These are phyloP conservation scores for Nicotiana attenuata DNA, from an alignment of 257 asterid species.

Conservation along the genomic window DNA sequence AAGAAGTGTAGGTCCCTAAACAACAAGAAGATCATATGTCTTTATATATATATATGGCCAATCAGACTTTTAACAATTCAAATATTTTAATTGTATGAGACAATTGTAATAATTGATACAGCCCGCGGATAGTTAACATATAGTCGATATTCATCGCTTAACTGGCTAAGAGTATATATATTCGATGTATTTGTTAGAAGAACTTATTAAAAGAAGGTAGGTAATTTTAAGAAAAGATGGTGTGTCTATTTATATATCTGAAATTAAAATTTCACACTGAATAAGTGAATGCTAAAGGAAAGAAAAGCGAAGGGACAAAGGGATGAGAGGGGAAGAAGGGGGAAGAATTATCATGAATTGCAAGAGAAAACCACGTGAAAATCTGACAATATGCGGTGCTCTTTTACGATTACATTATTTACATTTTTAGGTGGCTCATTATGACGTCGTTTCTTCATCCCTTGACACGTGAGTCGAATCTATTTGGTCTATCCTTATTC, in stretches of 20 bases:
- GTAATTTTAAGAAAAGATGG: no score
- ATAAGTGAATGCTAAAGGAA: not conserved
- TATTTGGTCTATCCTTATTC: slow-evolving; percentile 13
- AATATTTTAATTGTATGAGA: no score
- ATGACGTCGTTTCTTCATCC: slow-evolving; percentile 17
- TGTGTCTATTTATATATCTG: no score
- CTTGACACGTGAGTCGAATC: slow-evolving; percentile 36
- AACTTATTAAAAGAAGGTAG: no score
- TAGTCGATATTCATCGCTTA: no score
- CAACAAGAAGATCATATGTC: no score
- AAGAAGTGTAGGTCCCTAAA: not conserved
- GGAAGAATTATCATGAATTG: not conserved
- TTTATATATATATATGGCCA: no score
- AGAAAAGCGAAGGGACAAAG: not conserved
- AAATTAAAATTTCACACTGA: not conserved
- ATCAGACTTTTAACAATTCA: no score
- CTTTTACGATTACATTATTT: not conserved
- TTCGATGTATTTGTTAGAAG: no score
- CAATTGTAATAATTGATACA: no score
- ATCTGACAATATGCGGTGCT: slow-evolving; percentile 40
- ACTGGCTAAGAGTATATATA: no score
- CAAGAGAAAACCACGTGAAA: slow-evolving; percentile 52
- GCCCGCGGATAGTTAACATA: no score
- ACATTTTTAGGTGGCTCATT: not conserved
- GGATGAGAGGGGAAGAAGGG: not conserved